Conservation (phyloP, 139 green algal species). For the Tetraselmis striata region DNA sequence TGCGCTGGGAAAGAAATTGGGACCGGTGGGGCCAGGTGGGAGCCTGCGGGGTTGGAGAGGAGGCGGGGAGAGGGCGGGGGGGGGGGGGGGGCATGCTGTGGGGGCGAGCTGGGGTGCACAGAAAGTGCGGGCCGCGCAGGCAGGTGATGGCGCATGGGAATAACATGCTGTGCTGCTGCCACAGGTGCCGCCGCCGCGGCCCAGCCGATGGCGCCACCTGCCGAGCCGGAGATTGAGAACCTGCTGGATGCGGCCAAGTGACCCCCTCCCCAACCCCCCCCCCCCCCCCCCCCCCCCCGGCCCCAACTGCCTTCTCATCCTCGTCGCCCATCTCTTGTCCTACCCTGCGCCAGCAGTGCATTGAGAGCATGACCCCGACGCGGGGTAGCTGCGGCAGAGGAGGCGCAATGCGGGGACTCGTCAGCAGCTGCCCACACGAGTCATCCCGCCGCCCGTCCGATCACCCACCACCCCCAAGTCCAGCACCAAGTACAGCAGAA, state of each 20-base stretch:
- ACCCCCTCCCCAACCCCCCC: not conserved
- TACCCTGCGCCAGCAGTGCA: not conserved
- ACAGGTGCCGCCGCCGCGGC: slow-evolving; percentile 10
- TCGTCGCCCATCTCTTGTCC: not conserved
- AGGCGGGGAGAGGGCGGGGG: not conserved
- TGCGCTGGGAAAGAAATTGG: not conserved
- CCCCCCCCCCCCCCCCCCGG: not conserved
- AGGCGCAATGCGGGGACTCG: no score
- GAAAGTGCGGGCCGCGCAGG: no score
- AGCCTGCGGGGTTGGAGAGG: no score
- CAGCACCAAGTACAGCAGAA: no score
- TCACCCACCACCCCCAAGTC: no score
- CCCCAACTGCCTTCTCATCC: not conserved
- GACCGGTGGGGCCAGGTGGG: not conserved
- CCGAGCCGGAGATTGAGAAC: slow-evolving; percentile 54
- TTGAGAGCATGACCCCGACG: no score
- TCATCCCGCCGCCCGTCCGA: no score
- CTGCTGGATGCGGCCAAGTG: slow-evolving; percentile 77
- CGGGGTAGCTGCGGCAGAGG: no score
- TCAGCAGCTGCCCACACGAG: no score
- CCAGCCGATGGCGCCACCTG: slow-evolving; percentile 13
- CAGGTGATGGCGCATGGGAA: not conserved
- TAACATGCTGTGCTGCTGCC: not conserved
- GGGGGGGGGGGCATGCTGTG: no score
- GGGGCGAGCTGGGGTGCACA: no score